Percentiles rank a stretch among this genome's conserved stretches.
These are phyloP conservation scores for Candida lessepsii DNA, from an alignment of 805 yeast species.

Conservation along the genomic window DNA sequence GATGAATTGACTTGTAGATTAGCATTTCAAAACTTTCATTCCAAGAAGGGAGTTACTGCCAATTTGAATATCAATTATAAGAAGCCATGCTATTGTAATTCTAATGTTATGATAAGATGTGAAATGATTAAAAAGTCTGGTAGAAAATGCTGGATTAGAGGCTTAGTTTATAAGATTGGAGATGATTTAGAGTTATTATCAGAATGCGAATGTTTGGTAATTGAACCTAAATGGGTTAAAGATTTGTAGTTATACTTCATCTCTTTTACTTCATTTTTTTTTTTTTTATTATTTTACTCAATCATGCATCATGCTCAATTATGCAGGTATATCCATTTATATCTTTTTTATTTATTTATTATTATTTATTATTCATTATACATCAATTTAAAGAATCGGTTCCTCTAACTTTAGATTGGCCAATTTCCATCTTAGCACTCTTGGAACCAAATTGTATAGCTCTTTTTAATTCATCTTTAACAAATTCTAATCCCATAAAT, in stretches of 20 bases:
- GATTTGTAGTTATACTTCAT: slow-evolving; percentile 18
- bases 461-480: slow-evolving; percentile 75
- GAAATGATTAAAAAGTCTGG: slow-evolving; percentile 30
- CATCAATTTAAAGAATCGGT: slow-evolving; percentile 43
- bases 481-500: slow-evolving; percentile 45
- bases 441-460: slow-evolving; percentile 97
- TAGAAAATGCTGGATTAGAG: slow-evolving; percentile 40
- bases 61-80: slow-evolving; percentile 41
- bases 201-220: slow-evolving; percentile 39
- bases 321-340: too few relatives aligned
- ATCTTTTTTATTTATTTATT: slow-evolving; percentile 5
- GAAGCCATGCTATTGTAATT: slow-evolving; percentile 34
- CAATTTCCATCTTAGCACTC: slow-evolving; percentile 88
- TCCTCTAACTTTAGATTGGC: slow-evolving; percentile 75
- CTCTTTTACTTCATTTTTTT: not conserved
- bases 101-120: slow-evolving; percentile 35
- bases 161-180: slow-evolving; percentile 28
- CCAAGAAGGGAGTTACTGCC: slow-evolving; percentile 44
- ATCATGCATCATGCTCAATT: too few relatives aligned
- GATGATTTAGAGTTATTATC: slow-evolving; percentile 24
- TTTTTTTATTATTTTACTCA: slow-evolving; percentile 8
- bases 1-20: slow-evolving; percentile 44
- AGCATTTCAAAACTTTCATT: slow-evolving; percentile 40
- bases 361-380: slow-evolving; percentile 1
- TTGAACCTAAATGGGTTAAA: slow-evolving; percentile 42